Evolutionary conservation across 73 alveolate genomes (phyloP).

Genomic region (Symbiodinium pilosum): DNA sequence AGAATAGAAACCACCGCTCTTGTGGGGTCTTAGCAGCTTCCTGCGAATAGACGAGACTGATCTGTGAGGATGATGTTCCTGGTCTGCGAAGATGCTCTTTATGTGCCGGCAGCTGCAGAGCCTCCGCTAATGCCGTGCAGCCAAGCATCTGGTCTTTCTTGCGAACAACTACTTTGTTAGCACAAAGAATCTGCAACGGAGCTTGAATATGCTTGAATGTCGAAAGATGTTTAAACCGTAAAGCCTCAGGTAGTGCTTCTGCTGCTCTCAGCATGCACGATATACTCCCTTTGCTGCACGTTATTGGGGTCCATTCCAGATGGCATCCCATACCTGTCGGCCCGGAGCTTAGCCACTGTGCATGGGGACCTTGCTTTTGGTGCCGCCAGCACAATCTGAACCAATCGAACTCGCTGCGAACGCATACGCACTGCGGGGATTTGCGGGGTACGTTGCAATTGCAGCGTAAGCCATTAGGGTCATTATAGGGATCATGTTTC

Average conservation of each 20-base stretch:
- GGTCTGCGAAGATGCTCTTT: constrained; percentile 9
- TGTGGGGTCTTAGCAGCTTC: too few species aligned
- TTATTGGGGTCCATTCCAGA: constrained; percentile 9
- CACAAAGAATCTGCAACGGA: too few species aligned
- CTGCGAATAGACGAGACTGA: too few species aligned
- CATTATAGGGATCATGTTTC: too few species aligned
- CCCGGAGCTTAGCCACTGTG: neutral
- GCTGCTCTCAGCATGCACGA: constrained; percentile 8
- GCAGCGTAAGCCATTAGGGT: too few species aligned
- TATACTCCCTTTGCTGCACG: constrained; percentile 19
- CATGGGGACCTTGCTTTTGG: neutral
- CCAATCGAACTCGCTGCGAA: neutral
- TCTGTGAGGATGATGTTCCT: constrained; percentile 30
- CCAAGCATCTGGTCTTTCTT: too few species aligned
- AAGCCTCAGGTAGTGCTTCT: constrained; percentile 35
- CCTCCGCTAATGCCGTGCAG: constrained; percentile 80
- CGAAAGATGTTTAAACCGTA: too few species aligned
- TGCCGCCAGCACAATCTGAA: neutral
- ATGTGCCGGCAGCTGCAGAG: constrained; percentile 47
- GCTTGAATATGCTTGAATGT: too few species aligned
- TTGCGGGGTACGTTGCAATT: too few species aligned
- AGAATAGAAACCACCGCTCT: too few species aligned
- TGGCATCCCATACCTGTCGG: constrained; percentile 52
- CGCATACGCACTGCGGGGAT: too few species aligned
- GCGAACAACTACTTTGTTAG: too few species aligned